A percentile compares a stretch with the other conserved stretches of the same genome.
Conservation (phyloP, 257 asterid species). For the Echites panduratus region DNA sequence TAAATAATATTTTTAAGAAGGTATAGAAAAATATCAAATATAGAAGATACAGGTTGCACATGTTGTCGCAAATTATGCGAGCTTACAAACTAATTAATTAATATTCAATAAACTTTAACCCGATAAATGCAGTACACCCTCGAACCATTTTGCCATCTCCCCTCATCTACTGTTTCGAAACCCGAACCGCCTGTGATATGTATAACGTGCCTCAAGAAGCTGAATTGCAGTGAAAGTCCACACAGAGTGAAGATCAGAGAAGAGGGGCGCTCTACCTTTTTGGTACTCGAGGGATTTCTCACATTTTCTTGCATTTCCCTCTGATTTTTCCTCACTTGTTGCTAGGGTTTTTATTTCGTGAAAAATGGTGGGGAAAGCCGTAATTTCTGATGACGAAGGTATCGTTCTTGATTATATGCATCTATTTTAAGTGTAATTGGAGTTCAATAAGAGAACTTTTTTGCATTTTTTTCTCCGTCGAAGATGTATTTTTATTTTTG, state of each 20-base stretch:
- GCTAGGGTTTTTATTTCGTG: conserved; percentile 39
- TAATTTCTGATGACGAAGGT: conserved; percentile 89
- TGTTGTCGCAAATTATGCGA: too few relatives aligned
- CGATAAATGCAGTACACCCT: too few relatives aligned
- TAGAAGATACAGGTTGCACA: too few relatives aligned
- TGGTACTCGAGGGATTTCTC: neutral
- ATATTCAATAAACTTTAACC: too few relatives aligned
- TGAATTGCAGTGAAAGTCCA: neutral
- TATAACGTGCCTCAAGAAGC: too few relatives aligned
- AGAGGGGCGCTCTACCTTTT: neutral
- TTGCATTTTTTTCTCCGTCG: neutral
- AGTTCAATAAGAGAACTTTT: neutral
- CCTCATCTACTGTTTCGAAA: too few relatives aligned
- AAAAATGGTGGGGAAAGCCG: conserved; percentile 58
- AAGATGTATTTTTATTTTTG: neutral
- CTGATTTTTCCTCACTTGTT: neutral
- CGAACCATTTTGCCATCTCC: too few relatives aligned
- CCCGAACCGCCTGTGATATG: too few relatives aligned
- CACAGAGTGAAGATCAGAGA: conserved; percentile 6
- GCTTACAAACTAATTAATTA: too few relatives aligned
- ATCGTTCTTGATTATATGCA: neutral
- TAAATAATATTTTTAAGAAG: too few relatives aligned
- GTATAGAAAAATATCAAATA: too few relatives aligned
- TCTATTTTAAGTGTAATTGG: too few relatives aligned
- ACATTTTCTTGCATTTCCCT: neutral